Conservation (phyloP, 306 rosid genomes). For the Mucuna pruriens region DNA sequence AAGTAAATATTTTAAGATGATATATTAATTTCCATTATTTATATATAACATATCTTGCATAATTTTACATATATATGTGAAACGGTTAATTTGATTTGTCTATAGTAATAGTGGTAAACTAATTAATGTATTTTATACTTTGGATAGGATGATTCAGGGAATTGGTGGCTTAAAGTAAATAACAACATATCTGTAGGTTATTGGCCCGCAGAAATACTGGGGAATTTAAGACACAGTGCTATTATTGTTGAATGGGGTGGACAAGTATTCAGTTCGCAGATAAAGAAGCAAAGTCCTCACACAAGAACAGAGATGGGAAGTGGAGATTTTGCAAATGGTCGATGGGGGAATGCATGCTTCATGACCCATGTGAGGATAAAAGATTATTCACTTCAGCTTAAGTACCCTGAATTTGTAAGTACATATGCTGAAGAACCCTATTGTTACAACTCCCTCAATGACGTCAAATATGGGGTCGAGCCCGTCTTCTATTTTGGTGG, state of each 20-base stretch:
- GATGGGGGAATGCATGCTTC: conserved; percentile 39
- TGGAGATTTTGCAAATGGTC: conserved; percentile 41
- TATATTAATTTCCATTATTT: too few species aligned
- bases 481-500: conserved; percentile 69
- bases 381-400: conserved; percentile 50
- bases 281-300: conserved; percentile 53
- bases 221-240: conserved; percentile 36
- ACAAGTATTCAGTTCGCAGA: conserved; percentile 53
- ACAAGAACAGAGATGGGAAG: conserved; percentile 73
- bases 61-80: too few species aligned
- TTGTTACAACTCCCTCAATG: conserved; percentile 51
- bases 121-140: too few species aligned
- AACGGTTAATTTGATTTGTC: too few species aligned
- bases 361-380: conserved; percentile 41
- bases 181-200: conserved; percentile 47
- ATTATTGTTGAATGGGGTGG: conserved; percentile 71
- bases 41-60: too few species aligned
- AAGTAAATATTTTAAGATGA: too few species aligned
- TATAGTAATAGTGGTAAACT: too few species aligned
- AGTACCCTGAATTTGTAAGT: conserved; percentile 53
- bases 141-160: not conserved
- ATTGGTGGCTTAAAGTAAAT: conserved; percentile 62
- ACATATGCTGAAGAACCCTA: conserved; percentile 36
- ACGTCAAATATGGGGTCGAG: conserved; percentile 19
- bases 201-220: conserved; percentile 48